A percentile compares a stretch with the other conserved stretches of the same genome.
Evolutionary conservation across 169 alveolate species (phyloP).

Genomic region (Babesia ovata): DNA sequence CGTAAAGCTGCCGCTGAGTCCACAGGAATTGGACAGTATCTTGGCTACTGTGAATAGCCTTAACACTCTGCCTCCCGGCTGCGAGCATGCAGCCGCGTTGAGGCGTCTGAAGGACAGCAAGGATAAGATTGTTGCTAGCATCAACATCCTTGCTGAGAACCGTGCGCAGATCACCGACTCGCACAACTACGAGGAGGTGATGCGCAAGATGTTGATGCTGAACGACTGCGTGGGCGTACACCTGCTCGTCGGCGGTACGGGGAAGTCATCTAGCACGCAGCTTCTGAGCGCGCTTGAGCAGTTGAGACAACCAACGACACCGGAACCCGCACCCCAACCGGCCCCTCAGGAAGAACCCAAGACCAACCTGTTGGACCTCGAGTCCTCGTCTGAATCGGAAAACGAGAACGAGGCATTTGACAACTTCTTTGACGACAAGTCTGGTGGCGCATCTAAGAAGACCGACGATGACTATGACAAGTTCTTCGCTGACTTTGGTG

Average conservation of each 20-base stretch:
- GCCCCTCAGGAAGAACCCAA: constrained; percentile 4
- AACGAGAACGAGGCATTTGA: constrained; percentile 24
- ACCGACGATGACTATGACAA: constrained; percentile 39
- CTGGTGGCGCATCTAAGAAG: background rate
- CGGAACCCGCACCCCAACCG: background rate
- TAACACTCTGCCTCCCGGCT: constrained; percentile 10
- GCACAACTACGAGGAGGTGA: constrained; percentile 24
- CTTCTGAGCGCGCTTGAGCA: constrained; percentile 12
- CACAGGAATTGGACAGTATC: constrained; percentile 47
- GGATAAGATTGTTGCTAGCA: constrained; percentile 30
- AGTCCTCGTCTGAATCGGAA: constrained; percentile 32
- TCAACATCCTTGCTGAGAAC: constrained; percentile 45
- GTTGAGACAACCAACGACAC: background rate
- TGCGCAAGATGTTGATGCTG: constrained; percentile 51
- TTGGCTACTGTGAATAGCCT: constrained; percentile 28
- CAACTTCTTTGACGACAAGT: constrained; percentile 8
- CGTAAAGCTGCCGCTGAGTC: constrained; percentile 26
- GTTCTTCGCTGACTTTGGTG: constrained; percentile 49
- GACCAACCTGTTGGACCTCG: constrained; percentile 14
- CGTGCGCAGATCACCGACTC: constrained; percentile 7
- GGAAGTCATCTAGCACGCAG: background rate
- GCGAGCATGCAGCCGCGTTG: constrained; percentile 24
- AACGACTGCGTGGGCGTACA: constrained; percentile 56
- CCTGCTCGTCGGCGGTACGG: constrained; percentile 12
- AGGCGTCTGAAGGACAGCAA: constrained; percentile 19